phyloP scores from a whole-genome alignment of 2,329 filamentous ascomycete species.

The Phialocephala sp. region DNA sequence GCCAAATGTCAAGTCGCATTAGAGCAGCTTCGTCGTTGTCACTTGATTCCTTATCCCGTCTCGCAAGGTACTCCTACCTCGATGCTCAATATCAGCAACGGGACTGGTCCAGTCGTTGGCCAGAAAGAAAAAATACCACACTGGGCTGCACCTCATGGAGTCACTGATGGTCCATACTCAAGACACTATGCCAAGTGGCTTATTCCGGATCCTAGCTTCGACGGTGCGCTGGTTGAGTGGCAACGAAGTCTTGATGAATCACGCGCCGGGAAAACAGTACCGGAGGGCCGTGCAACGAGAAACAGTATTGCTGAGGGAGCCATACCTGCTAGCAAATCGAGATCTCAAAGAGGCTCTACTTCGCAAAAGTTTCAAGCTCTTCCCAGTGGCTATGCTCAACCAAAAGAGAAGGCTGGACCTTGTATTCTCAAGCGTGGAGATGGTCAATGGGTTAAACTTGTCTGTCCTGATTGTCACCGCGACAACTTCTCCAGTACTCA shows the following conservation, averaged over 20 bases:
- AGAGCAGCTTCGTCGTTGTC: constrained; percentile 91
- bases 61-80: constrained; percentile 69
- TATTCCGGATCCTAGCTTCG: constrained; percentile 85
- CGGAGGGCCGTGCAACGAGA: constrained; percentile 80
- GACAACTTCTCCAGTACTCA: constrained; percentile 96
- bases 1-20: constrained; percentile 93
- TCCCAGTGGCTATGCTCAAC: constrained; percentile 71
- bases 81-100: constrained; percentile 74
- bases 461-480: constrained; percentile 86
- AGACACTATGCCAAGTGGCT: constrained; percentile 97
- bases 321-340: constrained; percentile 51
- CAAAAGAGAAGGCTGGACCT: constrained; percentile 83
- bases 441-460: constrained; percentile 84
- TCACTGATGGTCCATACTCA: constrained; percentile 89
- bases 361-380: constrained; percentile 72
- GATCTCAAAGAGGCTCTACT: constrained; percentile 61
- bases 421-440: constrained; percentile 87
- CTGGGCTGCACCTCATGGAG: constrained; percentile 88
- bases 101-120: constrained; percentile 73
- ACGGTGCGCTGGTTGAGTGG: constrained; percentile 63
- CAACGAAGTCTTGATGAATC: constrained; percentile 33
- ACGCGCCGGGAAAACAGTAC: constrained; percentile 49
- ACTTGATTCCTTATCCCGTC: constrained; percentile 87
- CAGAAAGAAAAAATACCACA: constrained; percentile 70
- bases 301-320: constrained; percentile 70